Percentiles rank a stretch among this genome's conserved stretches.
These are phyloP conservation scores for Myxozyma sirexii DNA, from an alignment of 805 yeast genomes.

Conservation along the genomic window DNA sequence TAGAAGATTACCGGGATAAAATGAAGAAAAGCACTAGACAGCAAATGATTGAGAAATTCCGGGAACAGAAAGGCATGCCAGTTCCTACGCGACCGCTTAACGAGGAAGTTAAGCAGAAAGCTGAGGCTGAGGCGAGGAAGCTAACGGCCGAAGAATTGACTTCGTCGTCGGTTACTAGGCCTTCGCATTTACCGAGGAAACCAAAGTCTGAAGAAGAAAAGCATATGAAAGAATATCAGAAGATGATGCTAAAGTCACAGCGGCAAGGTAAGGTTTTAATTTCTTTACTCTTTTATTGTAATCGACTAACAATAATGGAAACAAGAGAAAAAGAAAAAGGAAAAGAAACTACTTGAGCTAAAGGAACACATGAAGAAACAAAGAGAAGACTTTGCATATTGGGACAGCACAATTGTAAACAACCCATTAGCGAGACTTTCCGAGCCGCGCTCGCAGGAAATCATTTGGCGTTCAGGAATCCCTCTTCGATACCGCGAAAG, in stretches of 20 bases:
- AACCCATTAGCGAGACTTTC: constrained; percentile 39
- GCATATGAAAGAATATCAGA: constrained; percentile 58
- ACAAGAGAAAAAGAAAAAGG: constrained; percentile 27
- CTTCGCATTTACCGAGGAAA: constrained; percentile 69
- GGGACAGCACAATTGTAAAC: constrained; percentile 49
- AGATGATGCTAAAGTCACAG: constrained; percentile 42
- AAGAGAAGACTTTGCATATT: constrained; percentile 40
- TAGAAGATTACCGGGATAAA: constrained; percentile 34
- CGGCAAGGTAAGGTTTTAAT: constrained; percentile 10
- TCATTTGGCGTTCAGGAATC: constrained; percentile 62
- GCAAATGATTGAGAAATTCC: constrained; percentile 5
- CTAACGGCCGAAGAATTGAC: constrained; percentile 23
- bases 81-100: background rate
- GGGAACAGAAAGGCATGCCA: constrained; percentile 3
- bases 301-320: background rate
- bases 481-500: constrained; percentile 50
- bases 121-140: constrained; percentile 1
- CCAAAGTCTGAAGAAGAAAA: constrained; percentile 53
- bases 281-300: background rate
- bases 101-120: constrained; percentile 1
- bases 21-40: background rate
- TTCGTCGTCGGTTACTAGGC: constrained; percentile 57
- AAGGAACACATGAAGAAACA: constrained; percentile 32
- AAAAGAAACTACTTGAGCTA: constrained; percentile 20
- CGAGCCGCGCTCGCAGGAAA: constrained; percentile 50